Evolutionary conservation across 805 yeast species (phyloP).

Genomic region (Lachancea lanzarotensis): DNA sequence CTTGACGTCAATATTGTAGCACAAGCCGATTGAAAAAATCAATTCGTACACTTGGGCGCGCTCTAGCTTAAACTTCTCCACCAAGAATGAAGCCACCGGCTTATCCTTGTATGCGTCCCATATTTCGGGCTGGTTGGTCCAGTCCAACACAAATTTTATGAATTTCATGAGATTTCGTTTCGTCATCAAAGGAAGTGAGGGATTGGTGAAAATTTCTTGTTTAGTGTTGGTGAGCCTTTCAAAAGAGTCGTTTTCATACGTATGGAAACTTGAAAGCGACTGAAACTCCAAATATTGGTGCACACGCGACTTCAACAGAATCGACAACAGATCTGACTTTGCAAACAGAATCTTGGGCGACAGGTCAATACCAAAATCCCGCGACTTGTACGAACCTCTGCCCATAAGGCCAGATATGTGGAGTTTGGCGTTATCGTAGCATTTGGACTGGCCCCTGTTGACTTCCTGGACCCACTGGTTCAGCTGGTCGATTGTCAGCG

Average conservation of each 20-base stretch:
- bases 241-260: conserved; percentile 88
- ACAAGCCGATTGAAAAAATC: conserved; percentile 78
- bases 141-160: conserved; percentile 75
- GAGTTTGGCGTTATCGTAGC: conserved; percentile 65
- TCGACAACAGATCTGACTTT: conserved; percentile 73
- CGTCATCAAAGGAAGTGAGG: conserved; percentile 61
- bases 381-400: conserved; percentile 42
- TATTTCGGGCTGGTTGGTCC: conserved; percentile 51
- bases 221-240: conserved; percentile 81
- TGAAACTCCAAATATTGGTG: conserved; percentile 90
- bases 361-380: conserved; percentile 81
- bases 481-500: conserved; percentile 79
- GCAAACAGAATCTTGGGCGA: conserved; percentile 86
- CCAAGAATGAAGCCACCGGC: conserved; percentile 55
- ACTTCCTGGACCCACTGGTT: conserved; percentile 76
- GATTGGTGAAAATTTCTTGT: conserved; percentile 90
- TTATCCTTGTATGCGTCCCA: conserved; percentile 51
- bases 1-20: conserved; percentile 50
- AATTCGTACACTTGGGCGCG: conserved; percentile 75
- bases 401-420: conserved; percentile 64
- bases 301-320: conserved; percentile 78
- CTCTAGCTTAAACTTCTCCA: conserved; percentile 61
- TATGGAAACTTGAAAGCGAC: conserved; percentile 80
- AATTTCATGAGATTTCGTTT: conserved; percentile 83
- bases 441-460: conserved; percentile 34